Evolutionary conservation across 208 protist species (phyloP), one percentile per base, ranked within the genome.

Genomic region (Trypanosoma boissoni): DNA sequence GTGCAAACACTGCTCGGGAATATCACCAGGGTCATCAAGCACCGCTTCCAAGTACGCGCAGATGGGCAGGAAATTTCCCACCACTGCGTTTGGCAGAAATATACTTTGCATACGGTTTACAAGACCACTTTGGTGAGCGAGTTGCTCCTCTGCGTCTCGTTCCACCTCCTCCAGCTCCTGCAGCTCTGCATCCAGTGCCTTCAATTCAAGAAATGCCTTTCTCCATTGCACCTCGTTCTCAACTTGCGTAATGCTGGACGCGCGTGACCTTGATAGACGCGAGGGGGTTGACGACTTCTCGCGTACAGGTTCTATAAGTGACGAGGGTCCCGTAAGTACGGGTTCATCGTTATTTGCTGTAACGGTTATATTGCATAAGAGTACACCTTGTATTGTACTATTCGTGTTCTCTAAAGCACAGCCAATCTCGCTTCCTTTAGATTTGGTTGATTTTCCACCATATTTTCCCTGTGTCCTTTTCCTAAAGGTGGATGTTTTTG

Each of bases 181-280:
- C n/a, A 91, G 73, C 49, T 91, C 83, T 43, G 63, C 59, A 59
- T 72, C 58, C 50, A 76, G 76, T 32, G 87, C 83, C 32, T 74
- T 79, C 34, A 84, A 59, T 64, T 94, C 87, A 8, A 91, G 57
- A 68, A 78, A 68, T 41, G 69, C 63, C 54, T 80, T 81, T 28
- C 72, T 51, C 83, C 87, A 94, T 45, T 70, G 18, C 23, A 58
- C 65, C 45, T 92, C 79, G 12, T 58, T 46, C 34, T 84, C 82
- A 16, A 4, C 12, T 51, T 10, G 34, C 20, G 48, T 7, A 59
- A 24, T 16, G 3, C 52, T 43, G 18, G n/a, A n/a, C n/a, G n/a
- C n/a, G n/a, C n/a, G n/a, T 48, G 20, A 21, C 18, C 6, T 20
- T 20, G 42, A 3, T 58, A n/a, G 12, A 23, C 14, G 2, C 9